Percentiles rank a stretch among this genome's conserved stretches.
Evolutionary conservation across 345 rosid species (phyloP).

Genomic region (Arabis hirsuta): DNA sequence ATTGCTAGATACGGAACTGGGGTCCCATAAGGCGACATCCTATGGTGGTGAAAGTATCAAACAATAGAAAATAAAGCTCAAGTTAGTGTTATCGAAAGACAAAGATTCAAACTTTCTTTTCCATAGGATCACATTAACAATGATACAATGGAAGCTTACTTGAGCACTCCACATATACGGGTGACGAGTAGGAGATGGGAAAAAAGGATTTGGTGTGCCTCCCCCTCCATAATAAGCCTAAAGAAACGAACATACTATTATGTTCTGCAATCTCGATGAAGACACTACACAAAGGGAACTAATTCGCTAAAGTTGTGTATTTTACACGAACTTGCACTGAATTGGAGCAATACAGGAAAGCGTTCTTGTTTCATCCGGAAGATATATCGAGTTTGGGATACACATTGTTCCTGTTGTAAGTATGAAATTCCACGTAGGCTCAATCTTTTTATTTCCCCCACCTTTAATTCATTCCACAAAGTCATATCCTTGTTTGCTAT

Average conservation of each 20-base stretch:
- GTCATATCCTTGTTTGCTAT: too few species aligned
- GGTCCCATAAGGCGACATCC: slow-evolving; percentile 88
- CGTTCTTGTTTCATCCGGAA: too few species aligned
- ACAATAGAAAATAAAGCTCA: slow-evolving; percentile 9
- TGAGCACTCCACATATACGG: slow-evolving; percentile 94
- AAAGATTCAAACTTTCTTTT: background rate
- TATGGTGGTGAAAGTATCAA: slow-evolving; percentile 68
- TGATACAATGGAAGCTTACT: slow-evolving; percentile 50
- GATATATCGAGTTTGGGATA: too few species aligned
- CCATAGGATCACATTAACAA: slow-evolving; percentile 15
- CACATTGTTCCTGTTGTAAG: too few species aligned
- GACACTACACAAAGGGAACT: slow-evolving; percentile 3
- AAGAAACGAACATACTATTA: slow-evolving; percentile 31
- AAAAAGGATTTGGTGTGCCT: slow-evolving; percentile 81
- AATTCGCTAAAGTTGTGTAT: slow-evolving; percentile 9
- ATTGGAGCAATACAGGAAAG: slow-evolving; percentile 55
- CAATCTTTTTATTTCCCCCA: too few species aligned
- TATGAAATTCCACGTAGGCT: too few species aligned
- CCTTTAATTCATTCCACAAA: too few species aligned
- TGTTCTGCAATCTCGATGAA: slow-evolving; percentile 4
- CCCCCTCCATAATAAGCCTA: slow-evolving; percentile 96
- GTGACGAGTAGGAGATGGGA: slow-evolving; percentile 83
- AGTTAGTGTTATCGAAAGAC: slow-evolving; percentile 5
- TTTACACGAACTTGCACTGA: slow-evolving; percentile 75
- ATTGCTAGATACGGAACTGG: slow-evolving; percentile 91